phyloP scores from a whole-genome alignment of 177 flowering plant genomes.

The Vitis hybrid region DNA sequence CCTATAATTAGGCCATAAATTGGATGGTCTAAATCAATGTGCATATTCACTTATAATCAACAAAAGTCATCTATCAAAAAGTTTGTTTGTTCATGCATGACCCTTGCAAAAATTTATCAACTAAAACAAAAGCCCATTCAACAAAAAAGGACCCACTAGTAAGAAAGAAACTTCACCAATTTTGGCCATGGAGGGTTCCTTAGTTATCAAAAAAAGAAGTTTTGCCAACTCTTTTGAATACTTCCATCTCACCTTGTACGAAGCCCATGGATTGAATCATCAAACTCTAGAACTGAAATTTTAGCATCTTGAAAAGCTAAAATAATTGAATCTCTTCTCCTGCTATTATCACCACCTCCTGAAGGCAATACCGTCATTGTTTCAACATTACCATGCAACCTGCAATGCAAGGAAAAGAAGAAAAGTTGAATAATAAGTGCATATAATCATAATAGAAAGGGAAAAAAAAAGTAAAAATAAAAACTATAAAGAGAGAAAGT shows the following conservation, averaged over 20 bases:
- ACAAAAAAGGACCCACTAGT: too few species aligned
- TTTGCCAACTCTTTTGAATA: not conserved
- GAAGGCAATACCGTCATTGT: constrained; percentile 64
- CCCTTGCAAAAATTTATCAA: too few species aligned
- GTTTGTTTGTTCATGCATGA: too few species aligned
- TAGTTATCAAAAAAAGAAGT: not conserved
- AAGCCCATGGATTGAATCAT: constrained; percentile 89
- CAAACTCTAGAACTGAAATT: constrained; percentile 86
- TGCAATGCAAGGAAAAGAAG: constrained; percentile 19
- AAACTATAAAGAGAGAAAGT: not conserved
- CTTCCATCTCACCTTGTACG: constrained; percentile 64
- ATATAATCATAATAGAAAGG: not conserved
- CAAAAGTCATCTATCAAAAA: too few species aligned
- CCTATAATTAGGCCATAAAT: too few species aligned
- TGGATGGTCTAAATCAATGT: too few species aligned
- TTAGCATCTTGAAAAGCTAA: constrained; percentile 85
- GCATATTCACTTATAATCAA: too few species aligned
- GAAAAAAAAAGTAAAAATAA: not conserved
- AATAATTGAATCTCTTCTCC: constrained; percentile 85
- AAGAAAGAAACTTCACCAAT: too few species aligned
- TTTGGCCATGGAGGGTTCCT: too few species aligned
- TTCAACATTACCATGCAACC: constrained; percentile 96
- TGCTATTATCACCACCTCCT: constrained; percentile 57
- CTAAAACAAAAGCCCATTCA: too few species aligned
- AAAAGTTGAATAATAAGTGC: not conserved